phyloP scores from a whole-genome alignment of 306 rosid species.

The Mimosa bimucronata region DNA sequence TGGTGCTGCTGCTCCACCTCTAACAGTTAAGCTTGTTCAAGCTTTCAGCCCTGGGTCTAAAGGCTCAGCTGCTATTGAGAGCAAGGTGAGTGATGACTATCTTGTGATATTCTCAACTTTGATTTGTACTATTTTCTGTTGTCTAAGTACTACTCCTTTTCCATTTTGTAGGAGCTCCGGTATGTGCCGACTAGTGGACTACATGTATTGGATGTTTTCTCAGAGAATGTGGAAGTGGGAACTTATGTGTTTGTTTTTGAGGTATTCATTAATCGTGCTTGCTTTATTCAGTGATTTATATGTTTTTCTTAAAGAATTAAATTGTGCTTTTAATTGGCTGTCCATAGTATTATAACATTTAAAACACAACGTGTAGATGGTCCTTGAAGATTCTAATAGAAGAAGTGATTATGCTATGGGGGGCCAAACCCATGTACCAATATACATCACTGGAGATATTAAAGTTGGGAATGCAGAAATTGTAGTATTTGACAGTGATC shows the following conservation, averaged over 20 bases:
- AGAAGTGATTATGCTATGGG: constrained; percentile 72
- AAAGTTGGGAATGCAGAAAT: constrained; percentile 74
- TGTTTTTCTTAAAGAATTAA: constrained; percentile 30
- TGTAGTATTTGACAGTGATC: constrained; percentile 85
- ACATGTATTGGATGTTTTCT: constrained; percentile 71
- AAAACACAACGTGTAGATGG: constrained; percentile 53
- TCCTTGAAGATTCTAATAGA: constrained; percentile 62
- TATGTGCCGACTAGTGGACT: constrained; percentile 60
- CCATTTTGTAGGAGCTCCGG: constrained; percentile 70
- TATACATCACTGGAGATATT: constrained; percentile 74
- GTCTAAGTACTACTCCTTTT: constrained; percentile 35
- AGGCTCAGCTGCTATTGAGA: constrained; percentile 59
- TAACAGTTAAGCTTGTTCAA: constrained; percentile 78
- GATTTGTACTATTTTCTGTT: constrained; percentile 20
- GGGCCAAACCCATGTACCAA: constrained; percentile 73
- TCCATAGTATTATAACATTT: constrained; percentile 15
- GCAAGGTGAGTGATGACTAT: constrained; percentile 51
- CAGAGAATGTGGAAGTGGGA: constrained; percentile 73
- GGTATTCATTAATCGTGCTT: constrained; percentile 65
- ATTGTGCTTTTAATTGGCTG: constrained; percentile 5
- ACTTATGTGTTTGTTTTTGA: constrained; percentile 76
- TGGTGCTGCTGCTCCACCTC: constrained; percentile 86
- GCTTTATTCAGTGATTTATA: constrained; percentile 19
- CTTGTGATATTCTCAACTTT: constrained; percentile 22
- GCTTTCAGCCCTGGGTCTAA: constrained; percentile 69